These are phyloP conservation scores for Scleroderma citrinum DNA, from an alignment of 768 basidiomycete genomes.

Conservation along the genomic window DNA sequence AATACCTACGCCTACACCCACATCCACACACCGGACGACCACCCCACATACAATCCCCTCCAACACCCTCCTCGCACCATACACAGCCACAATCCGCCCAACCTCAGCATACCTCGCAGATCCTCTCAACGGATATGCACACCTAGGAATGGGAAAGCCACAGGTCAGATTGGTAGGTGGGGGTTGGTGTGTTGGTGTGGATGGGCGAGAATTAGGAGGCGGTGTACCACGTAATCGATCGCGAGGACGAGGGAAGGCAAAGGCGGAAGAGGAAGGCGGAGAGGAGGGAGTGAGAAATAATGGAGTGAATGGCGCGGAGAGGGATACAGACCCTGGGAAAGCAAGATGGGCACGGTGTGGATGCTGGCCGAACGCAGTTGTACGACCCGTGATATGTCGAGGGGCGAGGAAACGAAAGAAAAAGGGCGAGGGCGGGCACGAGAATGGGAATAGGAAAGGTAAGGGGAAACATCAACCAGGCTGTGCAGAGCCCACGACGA, in stretches of 20 bases:
- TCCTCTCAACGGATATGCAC: conserved; percentile 82
- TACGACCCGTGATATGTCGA: conserved; percentile 38
- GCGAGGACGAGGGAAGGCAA: too few species aligned
- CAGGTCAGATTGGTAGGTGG: conserved; percentile 75
- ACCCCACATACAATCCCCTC: conserved; percentile 38
- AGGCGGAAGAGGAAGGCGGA: conserved; percentile 44
- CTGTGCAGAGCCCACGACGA: conserved; percentile 7
- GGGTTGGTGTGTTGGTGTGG: conserved; percentile 74
- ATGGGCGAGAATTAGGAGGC: conserved; percentile 66
- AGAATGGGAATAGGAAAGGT: neutral
- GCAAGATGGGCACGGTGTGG: conserved; percentile 53
- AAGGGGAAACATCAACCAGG: conserved; percentile 13
- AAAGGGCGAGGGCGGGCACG: conserved; percentile 10
- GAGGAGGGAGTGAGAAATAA: neutral
- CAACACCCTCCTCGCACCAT: conserved; percentile 56
- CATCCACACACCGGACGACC: conserved; percentile 34
- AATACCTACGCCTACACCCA: conserved; percentile 13
- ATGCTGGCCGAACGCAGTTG: conserved; percentile 46
- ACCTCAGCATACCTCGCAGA: conserved; percentile 66
- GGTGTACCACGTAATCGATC: too few species aligned
- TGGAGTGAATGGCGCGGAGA: neutral
- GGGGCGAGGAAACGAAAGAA: conserved; percentile 14
- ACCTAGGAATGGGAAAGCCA: conserved; percentile 77
- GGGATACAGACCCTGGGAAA: conserved; percentile 18
- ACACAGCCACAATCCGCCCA: conserved; percentile 57